Evolutionary conservation across 441 rosid genomes (phyloP), one percentile per base, ranked within the genome.

Genomic region (Arabidopsis lyrata): DNA sequence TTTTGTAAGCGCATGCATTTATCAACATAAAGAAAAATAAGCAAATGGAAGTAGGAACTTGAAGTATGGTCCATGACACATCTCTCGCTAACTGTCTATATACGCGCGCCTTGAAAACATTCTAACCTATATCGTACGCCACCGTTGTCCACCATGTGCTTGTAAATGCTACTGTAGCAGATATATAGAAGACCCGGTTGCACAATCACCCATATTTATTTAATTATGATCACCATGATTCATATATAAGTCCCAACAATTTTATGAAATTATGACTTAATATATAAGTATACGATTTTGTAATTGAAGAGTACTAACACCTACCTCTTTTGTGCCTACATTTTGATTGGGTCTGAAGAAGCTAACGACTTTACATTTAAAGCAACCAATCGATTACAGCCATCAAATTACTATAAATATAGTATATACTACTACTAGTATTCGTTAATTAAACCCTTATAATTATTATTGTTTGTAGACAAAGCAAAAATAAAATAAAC

Each of bases 291-390:
- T 39, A 49, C 44, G 75, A 16, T 16, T n/a, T 53, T 38, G 35
- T 56, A 55, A 38, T n/a, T 56, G 29, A 38, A 9, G 8, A 10
- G 59, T 11, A 15, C 47, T 24, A 50, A 60, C 0, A 18, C 20
- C n/a, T 55, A n/a, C 60, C 13, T 50, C 6, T 10, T 34, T 50
- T 11, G 11, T 27, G 47, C 39, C 41, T 44, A 56, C n/a, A 73
- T 56, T 48, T 66, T 66, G 57, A 39, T 58, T 57, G 36, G 72
- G 78, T 42, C 6, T 16, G 13, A 27, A 50, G 52, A 68, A 61
- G 78, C 54, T n/a, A 68, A 32, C 9, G 41, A 59, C 69, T 75
- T 68, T 75, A 75, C 70, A 61, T 42, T 68, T 75, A 74, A 70
- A 60, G 78, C 55, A 74, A 74, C 67, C 39, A 66, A 67, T 67